Conservation (phyloP, 768 basidiomycete genomes). For the Phlebiopsis gigantea region DNA sequence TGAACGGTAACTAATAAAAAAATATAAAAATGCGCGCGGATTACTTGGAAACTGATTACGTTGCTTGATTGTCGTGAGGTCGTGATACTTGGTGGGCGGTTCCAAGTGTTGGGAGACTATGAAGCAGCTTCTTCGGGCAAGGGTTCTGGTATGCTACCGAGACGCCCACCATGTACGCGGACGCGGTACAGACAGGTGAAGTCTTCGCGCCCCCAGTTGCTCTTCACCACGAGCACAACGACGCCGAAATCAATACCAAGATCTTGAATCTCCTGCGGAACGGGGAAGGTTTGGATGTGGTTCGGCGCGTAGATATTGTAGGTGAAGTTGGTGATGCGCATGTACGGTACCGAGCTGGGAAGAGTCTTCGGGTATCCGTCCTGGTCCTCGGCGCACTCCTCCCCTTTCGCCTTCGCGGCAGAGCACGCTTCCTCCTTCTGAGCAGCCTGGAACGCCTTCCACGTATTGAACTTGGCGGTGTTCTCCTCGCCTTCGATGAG, state of each 20-base stretch:
- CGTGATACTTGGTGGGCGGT: neutral
- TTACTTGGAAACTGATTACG: neutral
- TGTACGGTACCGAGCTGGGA: conserved; percentile 23
- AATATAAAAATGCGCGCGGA: neutral
- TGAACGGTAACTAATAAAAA: neutral
- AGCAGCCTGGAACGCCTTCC: conserved; percentile 41
- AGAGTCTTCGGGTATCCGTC: conserved; percentile 25
- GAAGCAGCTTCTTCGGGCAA: conserved; percentile 19
- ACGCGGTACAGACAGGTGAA: conserved; percentile 89
- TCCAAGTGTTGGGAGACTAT: neutral
- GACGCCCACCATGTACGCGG: conserved; percentile 66
- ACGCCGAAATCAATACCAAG: conserved; percentile 81
- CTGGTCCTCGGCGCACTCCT: conserved; percentile 10
- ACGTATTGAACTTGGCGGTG: conserved; percentile 50
- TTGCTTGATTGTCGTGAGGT: neutral
- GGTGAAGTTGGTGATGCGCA: conserved; percentile 42
- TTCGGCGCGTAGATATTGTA: conserved; percentile 39
- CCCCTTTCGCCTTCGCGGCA: conserved; percentile 15
- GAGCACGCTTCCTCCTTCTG: conserved; percentile 19
- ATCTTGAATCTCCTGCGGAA: conserved; percentile 50
- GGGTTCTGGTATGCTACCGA: conserved; percentile 38
- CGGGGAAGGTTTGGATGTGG: conserved; percentile 47
- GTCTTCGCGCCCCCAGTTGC: conserved; percentile 81
- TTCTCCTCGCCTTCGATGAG: conserved; percentile 78
- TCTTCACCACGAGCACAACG: conserved; percentile 72